Conservation (phyloP, 306 rosid genomes). For the Myrica gale region DNA sequence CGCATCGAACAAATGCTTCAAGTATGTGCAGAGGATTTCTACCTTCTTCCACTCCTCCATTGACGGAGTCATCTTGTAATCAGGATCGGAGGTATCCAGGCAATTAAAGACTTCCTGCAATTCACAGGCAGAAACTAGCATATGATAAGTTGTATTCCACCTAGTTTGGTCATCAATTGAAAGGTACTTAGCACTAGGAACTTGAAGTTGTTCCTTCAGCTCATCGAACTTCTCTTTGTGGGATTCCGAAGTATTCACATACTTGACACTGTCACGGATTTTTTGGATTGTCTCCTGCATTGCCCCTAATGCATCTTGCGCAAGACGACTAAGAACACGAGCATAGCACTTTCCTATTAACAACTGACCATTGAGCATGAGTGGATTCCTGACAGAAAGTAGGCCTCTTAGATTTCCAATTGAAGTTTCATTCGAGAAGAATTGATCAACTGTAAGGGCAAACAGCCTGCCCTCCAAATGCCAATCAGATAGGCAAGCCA, state of each 20-base stretch:
- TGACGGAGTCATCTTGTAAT: slow-evolving; percentile 46
- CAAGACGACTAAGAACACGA: slow-evolving; percentile 72
- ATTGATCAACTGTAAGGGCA: slow-evolving; percentile 62
- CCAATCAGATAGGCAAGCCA: slow-evolving; percentile 77
- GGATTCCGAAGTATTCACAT: slow-evolving; percentile 61
- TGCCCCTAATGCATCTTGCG: slow-evolving; percentile 47
- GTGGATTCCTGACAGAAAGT: slow-evolving; percentile 67
- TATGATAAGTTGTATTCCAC: slow-evolving; percentile 85
- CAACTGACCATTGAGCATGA: slow-evolving; percentile 75
- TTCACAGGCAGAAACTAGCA: slow-evolving; percentile 81
- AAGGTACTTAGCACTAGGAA: slow-evolving; percentile 59
- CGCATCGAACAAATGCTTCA: slow-evolving; percentile 70
- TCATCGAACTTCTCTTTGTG: slow-evolving; percentile 63
- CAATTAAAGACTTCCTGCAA: slow-evolving; percentile 78
- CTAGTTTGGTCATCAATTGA: slow-evolving; percentile 58
- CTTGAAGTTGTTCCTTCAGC: slow-evolving; percentile 77
- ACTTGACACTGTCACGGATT: slow-evolving; percentile 81
- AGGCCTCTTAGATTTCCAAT: slow-evolving; percentile 59
- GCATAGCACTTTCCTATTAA: slow-evolving; percentile 72
- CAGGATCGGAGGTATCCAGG: slow-evolving; percentile 60
- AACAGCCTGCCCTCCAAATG: slow-evolving; percentile 64
- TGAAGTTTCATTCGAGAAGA: slow-evolving; percentile 53
- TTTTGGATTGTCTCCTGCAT: slow-evolving; percentile 50
- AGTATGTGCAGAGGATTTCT: slow-evolving; percentile 60
- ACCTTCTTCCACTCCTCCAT: slow-evolving; percentile 74